A percentile compares a stretch with the other conserved stretches of the same genome.
Conservation (phyloP, 345 rosid genomes). For the Populus pruinosa region DNA sequence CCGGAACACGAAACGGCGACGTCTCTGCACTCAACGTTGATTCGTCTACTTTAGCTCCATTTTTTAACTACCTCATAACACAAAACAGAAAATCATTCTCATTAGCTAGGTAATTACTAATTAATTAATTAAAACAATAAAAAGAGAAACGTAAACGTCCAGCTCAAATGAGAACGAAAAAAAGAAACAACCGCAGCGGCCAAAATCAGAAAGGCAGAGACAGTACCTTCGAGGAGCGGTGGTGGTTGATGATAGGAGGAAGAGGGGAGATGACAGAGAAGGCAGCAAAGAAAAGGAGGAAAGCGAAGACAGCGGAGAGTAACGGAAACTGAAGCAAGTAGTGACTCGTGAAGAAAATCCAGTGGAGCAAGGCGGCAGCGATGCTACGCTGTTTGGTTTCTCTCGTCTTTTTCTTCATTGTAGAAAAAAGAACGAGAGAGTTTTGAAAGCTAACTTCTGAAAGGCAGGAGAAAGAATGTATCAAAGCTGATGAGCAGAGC, state of each 20-base stretch:
- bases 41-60: slow-evolving; percentile 22
- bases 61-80: slow-evolving; percentile 21
- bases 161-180: background rate
- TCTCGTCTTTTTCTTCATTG: slow-evolving; percentile 43
- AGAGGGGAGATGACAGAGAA: slow-evolving; percentile 44
- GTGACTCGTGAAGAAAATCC: slow-evolving; percentile 39
- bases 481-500: background rate
- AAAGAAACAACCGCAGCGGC: background rate
- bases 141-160: background rate
- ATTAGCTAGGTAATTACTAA: background rate
- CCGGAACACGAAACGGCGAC: slow-evolving; percentile 53
- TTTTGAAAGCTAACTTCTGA: background rate
- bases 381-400: slow-evolving; percentile 22
- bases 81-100: background rate
- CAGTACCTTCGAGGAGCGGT: slow-evolving; percentile 26
- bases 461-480: background rate
- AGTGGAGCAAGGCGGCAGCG: slow-evolving; percentile 27
- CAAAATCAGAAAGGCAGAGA: background rate
- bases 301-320: slow-evolving; percentile 54
- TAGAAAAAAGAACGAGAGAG: background rate
- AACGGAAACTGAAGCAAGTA: slow-evolving; percentile 61
- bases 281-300: slow-evolving; percentile 47
- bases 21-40: slow-evolving; percentile 16
- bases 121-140: background rate
- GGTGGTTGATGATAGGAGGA: slow-evolving; percentile 40